Conservation (phyloP, 106 monocot species). For the Apostasia ramifera region DNA sequence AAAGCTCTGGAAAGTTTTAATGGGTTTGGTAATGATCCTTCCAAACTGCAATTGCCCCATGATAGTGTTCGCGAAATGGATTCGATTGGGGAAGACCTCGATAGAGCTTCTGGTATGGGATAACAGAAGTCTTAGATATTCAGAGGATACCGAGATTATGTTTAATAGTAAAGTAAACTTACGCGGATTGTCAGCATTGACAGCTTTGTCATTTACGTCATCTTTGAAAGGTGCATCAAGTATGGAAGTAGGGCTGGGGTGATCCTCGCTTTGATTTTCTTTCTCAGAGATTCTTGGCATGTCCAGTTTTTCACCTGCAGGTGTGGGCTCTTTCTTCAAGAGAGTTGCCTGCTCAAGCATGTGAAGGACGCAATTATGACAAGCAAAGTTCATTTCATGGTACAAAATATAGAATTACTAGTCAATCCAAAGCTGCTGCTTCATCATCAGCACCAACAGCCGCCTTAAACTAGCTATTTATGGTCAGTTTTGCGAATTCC, state of each 20-base stretch:
- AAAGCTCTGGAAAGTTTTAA: conserved; percentile 21
- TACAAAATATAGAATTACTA: background rate
- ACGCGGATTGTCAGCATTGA: conserved; percentile 19
- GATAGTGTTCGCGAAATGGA: conserved; percentile 54
- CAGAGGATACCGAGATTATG: background rate
- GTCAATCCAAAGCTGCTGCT: too few relatives aligned
- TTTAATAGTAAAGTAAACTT: conserved; percentile 8
- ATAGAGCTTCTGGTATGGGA: conserved; percentile 26
- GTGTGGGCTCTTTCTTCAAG: conserved; percentile 24
- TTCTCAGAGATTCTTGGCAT: conserved; percentile 5
- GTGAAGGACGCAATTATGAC: background rate
- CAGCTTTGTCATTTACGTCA: conserved; percentile 7
- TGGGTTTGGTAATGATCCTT: conserved; percentile 17
- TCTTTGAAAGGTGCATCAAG: conserved; percentile 25
- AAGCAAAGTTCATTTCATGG: background rate
- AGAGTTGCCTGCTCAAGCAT: conserved; percentile 25
- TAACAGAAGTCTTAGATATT: background rate
- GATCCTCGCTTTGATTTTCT: conserved; percentile 15
- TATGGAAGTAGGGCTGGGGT: conserved; percentile 29
- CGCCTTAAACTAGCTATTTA: too few relatives aligned
- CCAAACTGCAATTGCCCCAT: conserved; percentile 22
- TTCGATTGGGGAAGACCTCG: conserved; percentile 56
- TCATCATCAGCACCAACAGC: too few relatives aligned
- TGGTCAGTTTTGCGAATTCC: too few relatives aligned
- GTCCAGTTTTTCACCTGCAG: background rate